Percentiles rank a stretch among this genome's conserved stretches.
Evolutionary conservation across 768 basidiomycete species (phyloP).

Genomic region (Ephemerocybe angulata): DNA sequence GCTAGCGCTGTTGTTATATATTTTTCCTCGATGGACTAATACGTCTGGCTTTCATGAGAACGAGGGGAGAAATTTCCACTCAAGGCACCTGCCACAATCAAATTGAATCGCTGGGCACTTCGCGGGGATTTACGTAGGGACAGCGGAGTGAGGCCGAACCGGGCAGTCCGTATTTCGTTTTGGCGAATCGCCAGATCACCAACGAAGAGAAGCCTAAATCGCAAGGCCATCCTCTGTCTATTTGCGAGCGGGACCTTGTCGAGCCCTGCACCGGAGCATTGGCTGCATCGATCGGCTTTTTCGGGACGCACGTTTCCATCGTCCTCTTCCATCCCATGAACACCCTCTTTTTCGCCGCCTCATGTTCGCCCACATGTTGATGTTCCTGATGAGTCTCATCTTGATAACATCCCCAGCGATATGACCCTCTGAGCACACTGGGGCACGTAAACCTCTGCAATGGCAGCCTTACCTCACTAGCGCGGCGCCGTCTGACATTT

Average conservation of each 20-base stretch:
- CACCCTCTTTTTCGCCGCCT: conserved; percentile 22
- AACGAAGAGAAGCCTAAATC: conserved; percentile 14
- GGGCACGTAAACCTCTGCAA: neutral
- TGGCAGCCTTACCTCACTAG: conserved; percentile 4
- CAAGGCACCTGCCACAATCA: conserved; percentile 41
- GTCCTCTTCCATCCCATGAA: conserved; percentile 1
- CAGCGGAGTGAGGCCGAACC: conserved; percentile 40
- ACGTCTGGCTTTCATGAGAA: conserved; percentile 37
- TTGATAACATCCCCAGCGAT: conserved; percentile 8
- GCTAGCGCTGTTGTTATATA: conserved; percentile 41
- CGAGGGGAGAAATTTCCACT: conserved; percentile 38
- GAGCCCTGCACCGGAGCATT: neutral
- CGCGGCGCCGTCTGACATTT: conserved; percentile 5
- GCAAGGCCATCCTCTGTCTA: neutral
- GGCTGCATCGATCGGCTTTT: conserved; percentile 6
- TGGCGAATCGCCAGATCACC: conserved; percentile 27
- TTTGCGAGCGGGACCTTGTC: neutral
- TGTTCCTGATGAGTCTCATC: conserved; percentile 17
- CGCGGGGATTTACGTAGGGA: conserved; percentile 42
- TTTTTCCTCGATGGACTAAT: conserved; percentile 35
- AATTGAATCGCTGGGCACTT: conserved; percentile 36
- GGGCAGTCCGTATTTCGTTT: conserved; percentile 31
- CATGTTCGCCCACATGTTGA: conserved; percentile 42
- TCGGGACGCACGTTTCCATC: conserved; percentile 8
- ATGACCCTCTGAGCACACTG: conserved; percentile 1